Percentiles rank a stretch among this genome's conserved stretches.
phyloP scores from a whole-genome alignment of 768 basidiomycete species.

The Suillus weaverae region DNA sequence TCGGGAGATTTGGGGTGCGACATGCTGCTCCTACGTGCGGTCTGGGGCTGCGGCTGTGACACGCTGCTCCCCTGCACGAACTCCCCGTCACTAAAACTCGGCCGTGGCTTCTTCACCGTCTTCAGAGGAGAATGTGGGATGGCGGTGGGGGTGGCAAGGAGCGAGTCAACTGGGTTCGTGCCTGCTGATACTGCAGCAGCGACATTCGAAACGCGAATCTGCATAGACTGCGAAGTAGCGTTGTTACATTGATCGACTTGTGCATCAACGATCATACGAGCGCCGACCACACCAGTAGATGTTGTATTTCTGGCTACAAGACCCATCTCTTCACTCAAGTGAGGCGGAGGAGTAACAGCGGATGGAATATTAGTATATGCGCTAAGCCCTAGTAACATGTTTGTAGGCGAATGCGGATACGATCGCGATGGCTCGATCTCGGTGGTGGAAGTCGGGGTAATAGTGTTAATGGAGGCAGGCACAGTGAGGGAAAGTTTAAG shows the following conservation, averaged over 20 bases:
- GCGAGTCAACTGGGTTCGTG: background rate
- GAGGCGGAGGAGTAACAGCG: background rate
- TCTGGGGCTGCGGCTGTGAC: constrained; percentile 3
- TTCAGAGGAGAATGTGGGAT: background rate
- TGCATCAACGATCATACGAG: background rate
- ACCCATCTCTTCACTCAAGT: background rate
- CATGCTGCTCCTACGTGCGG: constrained; percentile 11
- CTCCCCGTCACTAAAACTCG: constrained; percentile 1
- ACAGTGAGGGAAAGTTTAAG: background rate
- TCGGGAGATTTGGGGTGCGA: constrained; percentile 5
- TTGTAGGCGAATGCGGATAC: background rate
- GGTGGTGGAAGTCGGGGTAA: background rate
- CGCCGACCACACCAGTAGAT: background rate
- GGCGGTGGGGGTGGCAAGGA: too few relatives aligned
- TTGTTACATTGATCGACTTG: background rate
- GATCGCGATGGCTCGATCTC: background rate
- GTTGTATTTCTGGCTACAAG: background rate
- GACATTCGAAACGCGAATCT: background rate
- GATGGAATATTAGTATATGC: constrained; percentile 3
- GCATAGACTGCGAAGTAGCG: background rate
- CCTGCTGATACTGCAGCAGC: background rate
- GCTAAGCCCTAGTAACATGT: background rate
- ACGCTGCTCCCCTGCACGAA: constrained; percentile 4
- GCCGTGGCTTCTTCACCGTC: constrained; percentile 14
- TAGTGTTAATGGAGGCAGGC: background rate